Evolutionary conservation across 2,329 filamentous ascomycete species (phyloP), one percentile per base, ranked within the genome.

Genomic region (Trichoderma atroviride): DNA sequence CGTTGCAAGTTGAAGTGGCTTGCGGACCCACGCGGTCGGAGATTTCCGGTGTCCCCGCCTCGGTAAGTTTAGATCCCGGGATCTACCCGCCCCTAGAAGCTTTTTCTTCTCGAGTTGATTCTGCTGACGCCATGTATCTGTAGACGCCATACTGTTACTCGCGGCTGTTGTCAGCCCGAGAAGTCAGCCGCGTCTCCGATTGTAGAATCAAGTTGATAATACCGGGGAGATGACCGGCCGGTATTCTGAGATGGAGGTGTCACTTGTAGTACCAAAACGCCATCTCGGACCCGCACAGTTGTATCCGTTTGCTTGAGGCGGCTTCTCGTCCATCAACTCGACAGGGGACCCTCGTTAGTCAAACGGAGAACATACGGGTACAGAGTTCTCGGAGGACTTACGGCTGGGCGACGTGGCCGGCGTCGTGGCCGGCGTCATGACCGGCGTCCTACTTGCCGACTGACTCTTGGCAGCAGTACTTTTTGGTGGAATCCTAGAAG

Each of bases 41-140:
- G 62, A 66, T 22, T 56, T 66, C 53, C 62, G 29, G 11, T 27
- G 43, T 52, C 43, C 43, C 62, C 53, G 52, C 22, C n/a, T 27
- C 14, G 13, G 27, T 37, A 47, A 27, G 37, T 24, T 66, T 50
- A 50, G 62, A 66, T 66, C 27, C 57, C n/a, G 37, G 53, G 37
- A 56, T 33, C 62, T 43, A 31, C 24, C 27, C 59, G 59, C 37
- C 31, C 9, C 55, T n/a, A 11, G 35, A 37, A 37, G 31, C 29
- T n/a, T n/a, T n/a, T 35, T 29, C 9, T 40, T 47, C 6, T 50
- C 35, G 62, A 65, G 62, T 58, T n/a, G 35, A 58, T 24, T n/a
- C 19, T 37, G 35, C 55, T 24, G 27, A 55, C 22, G 13, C 52
- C 9, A 16, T 5, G 10, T 50, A 24, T 24, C 6, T 24, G 22